Evolutionary conservation across 129 eudicot species (phyloP).

Genomic region (Flaveria sonorensis): DNA sequence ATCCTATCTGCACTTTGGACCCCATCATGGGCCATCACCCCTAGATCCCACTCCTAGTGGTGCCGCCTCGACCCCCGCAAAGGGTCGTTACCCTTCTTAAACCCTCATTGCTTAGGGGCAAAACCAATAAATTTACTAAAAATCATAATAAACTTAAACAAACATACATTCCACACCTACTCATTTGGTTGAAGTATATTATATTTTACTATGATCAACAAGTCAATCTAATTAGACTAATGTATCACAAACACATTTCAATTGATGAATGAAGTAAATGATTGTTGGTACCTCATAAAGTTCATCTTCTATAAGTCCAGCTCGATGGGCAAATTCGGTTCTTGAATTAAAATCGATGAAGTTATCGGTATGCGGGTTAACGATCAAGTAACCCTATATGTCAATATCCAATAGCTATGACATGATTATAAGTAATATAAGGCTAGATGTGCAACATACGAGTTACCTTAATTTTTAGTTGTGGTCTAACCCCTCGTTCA

Average conservation of each 20-base stretch:
- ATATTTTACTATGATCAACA: too few relatives aligned
- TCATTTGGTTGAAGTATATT: too few relatives aligned
- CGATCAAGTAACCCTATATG: conserved; percentile 42
- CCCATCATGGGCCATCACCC: too few relatives aligned
- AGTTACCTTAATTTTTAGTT: conserved; percentile 33
- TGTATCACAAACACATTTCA: background rate
- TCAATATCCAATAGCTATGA: background rate
- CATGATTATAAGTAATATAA: background rate
- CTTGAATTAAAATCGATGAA: conserved; percentile 34
- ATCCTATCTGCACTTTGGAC: too few relatives aligned
- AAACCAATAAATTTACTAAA: too few relatives aligned
- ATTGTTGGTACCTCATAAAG: conserved; percentile 26
- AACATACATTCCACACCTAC: too few relatives aligned
- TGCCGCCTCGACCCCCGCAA: too few relatives aligned
- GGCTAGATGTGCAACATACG: background rate
- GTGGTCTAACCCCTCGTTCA: conserved; percentile 26
- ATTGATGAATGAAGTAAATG: background rate
- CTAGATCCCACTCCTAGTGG: too few relatives aligned
- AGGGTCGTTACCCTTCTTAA: too few relatives aligned
- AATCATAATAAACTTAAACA: too few relatives aligned
- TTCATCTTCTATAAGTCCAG: conserved; percentile 39
- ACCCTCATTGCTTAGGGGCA: too few relatives aligned
- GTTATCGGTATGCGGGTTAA: conserved; percentile 32
- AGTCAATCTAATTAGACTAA: too few relatives aligned
- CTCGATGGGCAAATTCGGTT: conserved; percentile 31